phyloP scores from a whole-genome alignment of 2,329 filamentous ascomycete genomes.

The Aspergillus arachidicola region DNA sequence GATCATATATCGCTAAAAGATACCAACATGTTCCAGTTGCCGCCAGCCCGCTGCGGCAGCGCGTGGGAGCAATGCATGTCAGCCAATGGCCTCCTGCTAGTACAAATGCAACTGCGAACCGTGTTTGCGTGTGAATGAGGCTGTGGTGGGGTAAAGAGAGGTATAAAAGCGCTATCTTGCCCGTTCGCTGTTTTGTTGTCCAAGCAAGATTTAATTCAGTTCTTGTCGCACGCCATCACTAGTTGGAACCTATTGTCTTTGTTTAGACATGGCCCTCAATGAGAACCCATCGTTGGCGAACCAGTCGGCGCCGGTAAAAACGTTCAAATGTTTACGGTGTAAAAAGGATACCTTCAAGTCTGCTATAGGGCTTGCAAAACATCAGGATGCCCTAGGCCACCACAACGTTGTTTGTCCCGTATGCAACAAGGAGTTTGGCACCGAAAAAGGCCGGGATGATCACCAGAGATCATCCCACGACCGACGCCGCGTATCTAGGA shows the following conservation, averaged over 20 bases:
- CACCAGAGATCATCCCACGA: background rate
- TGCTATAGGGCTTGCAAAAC: constrained; percentile 3
- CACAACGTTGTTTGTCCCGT: background rate
- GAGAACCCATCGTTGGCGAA: constrained; percentile 4
- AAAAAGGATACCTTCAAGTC: constrained; percentile 6
- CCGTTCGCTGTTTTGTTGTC: background rate
- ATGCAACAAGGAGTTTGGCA: background rate
- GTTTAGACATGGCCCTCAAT: background rate
- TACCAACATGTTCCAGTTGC: background rate
- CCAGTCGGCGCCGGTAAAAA: background rate
- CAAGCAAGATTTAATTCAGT: background rate
- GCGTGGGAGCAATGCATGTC: background rate
- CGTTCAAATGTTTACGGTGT: constrained; percentile 7
- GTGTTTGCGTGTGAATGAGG: background rate
- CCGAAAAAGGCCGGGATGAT: background rate
- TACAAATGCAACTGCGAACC: background rate
- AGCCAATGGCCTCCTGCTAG: background rate
- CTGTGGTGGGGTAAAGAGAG: background rate
- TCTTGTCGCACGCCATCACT: background rate
- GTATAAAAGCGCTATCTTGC: background rate
- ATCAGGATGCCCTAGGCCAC: constrained; percentile 8
- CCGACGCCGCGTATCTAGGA: background rate
- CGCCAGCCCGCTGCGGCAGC: background rate
- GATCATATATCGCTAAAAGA: background rate
- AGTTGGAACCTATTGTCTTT: background rate